Percentiles rank a stretch among this genome's conserved stretches.
These are phyloP conservation scores for Leccinum sublutescens DNA, from an alignment of 768 basidiomycete species.

Conservation along the genomic window DNA sequence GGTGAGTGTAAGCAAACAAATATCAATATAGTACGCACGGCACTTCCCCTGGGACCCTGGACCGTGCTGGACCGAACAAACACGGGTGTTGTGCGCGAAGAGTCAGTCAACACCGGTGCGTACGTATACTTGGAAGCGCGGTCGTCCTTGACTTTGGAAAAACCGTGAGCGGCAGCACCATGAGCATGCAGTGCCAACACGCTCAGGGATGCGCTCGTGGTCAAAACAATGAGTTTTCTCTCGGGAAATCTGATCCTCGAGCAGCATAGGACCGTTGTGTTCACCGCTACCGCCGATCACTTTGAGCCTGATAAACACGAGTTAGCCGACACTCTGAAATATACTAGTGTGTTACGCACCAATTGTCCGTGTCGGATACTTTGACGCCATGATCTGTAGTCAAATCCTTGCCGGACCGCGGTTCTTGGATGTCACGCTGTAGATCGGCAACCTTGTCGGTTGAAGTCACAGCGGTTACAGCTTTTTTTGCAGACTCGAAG, in stretches of 20 bases:
- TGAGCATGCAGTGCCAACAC: slow-evolving; percentile 62
- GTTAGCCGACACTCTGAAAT: slow-evolving; percentile 7
- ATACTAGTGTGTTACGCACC: slow-evolving; percentile 35
- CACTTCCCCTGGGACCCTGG: slow-evolving; percentile 76
- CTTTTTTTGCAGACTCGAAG: slow-evolving; percentile 15
- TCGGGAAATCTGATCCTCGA: slow-evolving; percentile 76
- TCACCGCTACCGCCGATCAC: slow-evolving; percentile 41
- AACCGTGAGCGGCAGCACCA: slow-evolving; percentile 78
- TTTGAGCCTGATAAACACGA: slow-evolving; percentile 47
- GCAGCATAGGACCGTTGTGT: slow-evolving; percentile 62
- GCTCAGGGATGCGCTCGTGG: slow-evolving; percentile 89
- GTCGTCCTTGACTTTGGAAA: slow-evolving; percentile 72
- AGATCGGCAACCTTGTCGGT: slow-evolving; percentile 25
- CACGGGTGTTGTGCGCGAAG: slow-evolving; percentile 67
- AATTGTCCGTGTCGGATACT: slow-evolving; percentile 62
- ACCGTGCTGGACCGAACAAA: slow-evolving; percentile 90
- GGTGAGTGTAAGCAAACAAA: background rate
- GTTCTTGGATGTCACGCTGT: slow-evolving; percentile 26
- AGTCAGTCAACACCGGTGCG: slow-evolving; percentile 70
- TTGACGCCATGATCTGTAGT: slow-evolving; percentile 65
- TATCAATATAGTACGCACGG: slow-evolving; percentile 46
- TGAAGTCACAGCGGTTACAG: slow-evolving; percentile 4
- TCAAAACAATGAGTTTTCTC: slow-evolving; percentile 81
- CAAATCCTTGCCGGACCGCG: slow-evolving; percentile 23
- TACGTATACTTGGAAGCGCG: slow-evolving; percentile 68